Evolutionary conservation across 257 asterid genomes (phyloP), one percentile per base, ranked within the genome.

Genomic region (Nicotiana obtusifolia): DNA sequence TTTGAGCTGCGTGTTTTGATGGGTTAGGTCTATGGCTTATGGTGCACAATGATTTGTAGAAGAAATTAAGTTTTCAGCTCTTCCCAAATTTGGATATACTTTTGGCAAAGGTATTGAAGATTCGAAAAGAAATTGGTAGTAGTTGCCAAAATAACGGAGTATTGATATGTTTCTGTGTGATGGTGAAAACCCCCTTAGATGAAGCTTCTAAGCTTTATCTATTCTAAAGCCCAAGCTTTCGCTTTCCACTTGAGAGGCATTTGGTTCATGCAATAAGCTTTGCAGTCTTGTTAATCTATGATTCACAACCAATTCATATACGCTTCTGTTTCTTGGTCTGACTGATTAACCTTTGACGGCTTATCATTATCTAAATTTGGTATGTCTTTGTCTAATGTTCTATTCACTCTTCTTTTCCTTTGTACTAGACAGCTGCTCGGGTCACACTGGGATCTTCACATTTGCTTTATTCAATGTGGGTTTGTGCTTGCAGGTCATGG

Each of bases 401-500:
- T 26, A 44, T 62, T 61, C 20, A 61, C 35, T 64, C 3, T 7
- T 33, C n/a, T 7, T 33, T 78, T 78, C 37, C 4, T 4, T 59
- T 64, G 16, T 37, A 35, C n/a, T 35, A 14, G 82, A 31, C 61
- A 53, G 17, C 9, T 35, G 76, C 47, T 26, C 26, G 14, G 26
- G 24, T 64, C 61, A 20, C 26, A 13, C 28, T 64, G 41, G 41
- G 17, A 35, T 19, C 75, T 64, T 80, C 75, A 57, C 53, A 49
- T 17, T 80, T 28, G 28, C 60, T 64, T 64, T 67, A 80, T 24
- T 28, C 61, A 10, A 14, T 64, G 24, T 80, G 77, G 7, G 61
- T 30, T 64, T 67, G 60, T 65, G 80, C 52, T 68, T 88, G 86
- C 87, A 95, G 99, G 99, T 87, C 99, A 95, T 64, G 86, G 88